Conservation (phyloP, 192 early-diverging fungal species). For the Rhizoclosmatium sp. region DNA sequence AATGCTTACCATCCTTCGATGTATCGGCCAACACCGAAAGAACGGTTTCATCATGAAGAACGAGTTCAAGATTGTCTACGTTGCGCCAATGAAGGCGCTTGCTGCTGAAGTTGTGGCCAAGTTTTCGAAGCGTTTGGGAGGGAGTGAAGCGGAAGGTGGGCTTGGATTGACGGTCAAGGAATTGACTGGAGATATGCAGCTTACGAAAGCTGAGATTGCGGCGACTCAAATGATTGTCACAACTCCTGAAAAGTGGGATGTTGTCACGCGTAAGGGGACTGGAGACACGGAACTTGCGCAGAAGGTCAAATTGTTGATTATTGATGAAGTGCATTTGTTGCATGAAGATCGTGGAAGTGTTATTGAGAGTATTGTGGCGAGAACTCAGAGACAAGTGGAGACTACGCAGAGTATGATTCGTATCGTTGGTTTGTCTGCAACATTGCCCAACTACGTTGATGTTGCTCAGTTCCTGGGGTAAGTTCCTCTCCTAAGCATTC, state of each 20-base stretch:
- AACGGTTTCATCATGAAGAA: slow-evolving; percentile 70
- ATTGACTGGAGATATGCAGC: slow-evolving; percentile 97
- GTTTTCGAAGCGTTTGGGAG: slow-evolving; percentile 79
- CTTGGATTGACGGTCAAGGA: slow-evolving; percentile 89
- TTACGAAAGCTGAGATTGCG: slow-evolving; percentile 93
- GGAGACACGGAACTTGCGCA: slow-evolving; percentile 93
- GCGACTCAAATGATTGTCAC: slow-evolving; percentile 98
- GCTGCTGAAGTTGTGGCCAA: slow-evolving; percentile 96
- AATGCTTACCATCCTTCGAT: slow-evolving; percentile 89
- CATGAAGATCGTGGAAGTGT: slow-evolving; percentile 97
- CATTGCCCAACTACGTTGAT: slow-evolving; percentile 97
- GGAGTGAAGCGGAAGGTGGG: slow-evolving; percentile 57
- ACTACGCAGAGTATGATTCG: slow-evolving; percentile 94
- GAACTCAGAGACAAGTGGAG: slow-evolving; percentile 91
- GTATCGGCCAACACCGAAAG: slow-evolving; percentile 70
- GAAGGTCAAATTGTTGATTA: slow-evolving; percentile 92
- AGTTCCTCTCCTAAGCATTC: background rate
- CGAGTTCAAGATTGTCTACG: slow-evolving; percentile 98
- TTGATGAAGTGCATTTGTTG: slow-evolving; percentile 97
- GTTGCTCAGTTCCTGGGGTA: slow-evolving; percentile 89
- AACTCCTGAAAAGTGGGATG: slow-evolving; percentile 99
- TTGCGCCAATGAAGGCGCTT: slow-evolving; percentile 95
- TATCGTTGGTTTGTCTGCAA: slow-evolving; percentile 96
- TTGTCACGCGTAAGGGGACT: slow-evolving; percentile 94
- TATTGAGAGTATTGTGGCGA: slow-evolving; percentile 93